These are phyloP conservation scores for Diplodia seriata DNA, from an alignment of 2,329 filamentous ascomycete species.

Conservation along the genomic window DNA sequence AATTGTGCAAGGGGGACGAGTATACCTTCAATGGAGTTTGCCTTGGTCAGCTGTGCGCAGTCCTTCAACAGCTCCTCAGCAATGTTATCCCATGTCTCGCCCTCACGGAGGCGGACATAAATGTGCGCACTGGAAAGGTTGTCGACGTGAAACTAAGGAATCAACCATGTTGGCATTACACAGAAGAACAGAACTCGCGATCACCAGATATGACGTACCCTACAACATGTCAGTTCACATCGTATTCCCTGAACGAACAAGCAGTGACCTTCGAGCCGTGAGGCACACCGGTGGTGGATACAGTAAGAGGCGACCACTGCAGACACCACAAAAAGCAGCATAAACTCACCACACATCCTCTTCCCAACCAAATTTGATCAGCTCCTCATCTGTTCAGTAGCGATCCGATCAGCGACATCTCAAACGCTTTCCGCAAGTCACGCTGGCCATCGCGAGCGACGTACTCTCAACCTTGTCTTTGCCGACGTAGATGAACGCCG, in stretches of 20 bases:
- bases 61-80: slow-evolving; percentile 77
- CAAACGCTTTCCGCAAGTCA: background rate
- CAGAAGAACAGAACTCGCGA: background rate
- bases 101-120: slow-evolving; percentile 83
- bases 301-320: background rate
- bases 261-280: background rate
- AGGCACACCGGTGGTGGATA: background rate
- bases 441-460: slow-evolving; percentile 40
- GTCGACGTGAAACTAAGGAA: slow-evolving; percentile 85
- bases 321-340: slow-evolving; percentile 30
- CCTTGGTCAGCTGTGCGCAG: slow-evolving; percentile 96
- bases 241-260: background rate
- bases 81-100: slow-evolving; percentile 83
- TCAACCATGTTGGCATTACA: background rate
- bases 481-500: slow-evolving; percentile 92
- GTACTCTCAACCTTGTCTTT: slow-evolving; percentile 99
- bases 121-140: slow-evolving; percentile 97
- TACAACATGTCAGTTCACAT: background rate
- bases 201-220: slow-evolving; percentile 14
- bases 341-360: slow-evolving; percentile 84
- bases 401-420: slow-evolving; percentile 1
- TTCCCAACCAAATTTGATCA: slow-evolving; percentile 93
- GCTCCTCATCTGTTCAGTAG: slow-evolving; percentile 77
- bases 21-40: slow-evolving; percentile 93
- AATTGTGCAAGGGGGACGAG: background rate